Base-by-base conservation (phyloP, 441 rosid species). In the Pelargonium hybrid region DNA sequence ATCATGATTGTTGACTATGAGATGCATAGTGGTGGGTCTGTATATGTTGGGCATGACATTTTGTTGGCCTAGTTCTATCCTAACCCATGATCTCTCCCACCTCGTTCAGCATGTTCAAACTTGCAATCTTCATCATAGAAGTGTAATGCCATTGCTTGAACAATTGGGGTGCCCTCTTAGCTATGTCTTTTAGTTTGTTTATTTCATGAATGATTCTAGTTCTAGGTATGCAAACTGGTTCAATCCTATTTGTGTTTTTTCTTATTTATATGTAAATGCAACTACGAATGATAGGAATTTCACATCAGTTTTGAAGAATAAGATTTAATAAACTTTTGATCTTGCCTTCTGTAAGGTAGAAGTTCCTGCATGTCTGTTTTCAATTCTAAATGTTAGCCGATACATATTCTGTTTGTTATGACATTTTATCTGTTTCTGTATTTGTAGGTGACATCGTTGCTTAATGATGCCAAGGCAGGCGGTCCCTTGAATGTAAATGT, bases 391-490 rank as follows among this genome's bases (percentile, higher is more conserved):
- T 37, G 11, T 56, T 7, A 39, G 39, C 14, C 15, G 21, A 39
- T 67, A 59, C 15, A 5, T 69, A 14, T 54, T 74, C 71, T 61
- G 59, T 64, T 26, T 64, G 5, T 65, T 41, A 59, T 67, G 67
- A 52, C 68, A 67, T 31, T 26, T 72, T 34, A 52, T 13, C 26
- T 20, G 59, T 63, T 59, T 45, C 75, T 73, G 70, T 75, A 3
- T 29, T 18, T 70, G 23, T 48, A 94, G 99, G 88, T 88, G 68
- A 85, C 82, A 14, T 78, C 96, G 64, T 81, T 92, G 82, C 77
- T 92, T 78, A 83, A 84, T 77, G 97, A 92, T 82, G 96, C 90
- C 11, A 88, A 88, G 75, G 71, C 89, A 20, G 96, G 98, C 69
- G 74, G 71, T 74, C 86, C 97, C 71, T 77, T 92, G 76, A 90